Conservation (phyloP, 768 basidiomycete species). For the Lepiota venenata region DNA sequence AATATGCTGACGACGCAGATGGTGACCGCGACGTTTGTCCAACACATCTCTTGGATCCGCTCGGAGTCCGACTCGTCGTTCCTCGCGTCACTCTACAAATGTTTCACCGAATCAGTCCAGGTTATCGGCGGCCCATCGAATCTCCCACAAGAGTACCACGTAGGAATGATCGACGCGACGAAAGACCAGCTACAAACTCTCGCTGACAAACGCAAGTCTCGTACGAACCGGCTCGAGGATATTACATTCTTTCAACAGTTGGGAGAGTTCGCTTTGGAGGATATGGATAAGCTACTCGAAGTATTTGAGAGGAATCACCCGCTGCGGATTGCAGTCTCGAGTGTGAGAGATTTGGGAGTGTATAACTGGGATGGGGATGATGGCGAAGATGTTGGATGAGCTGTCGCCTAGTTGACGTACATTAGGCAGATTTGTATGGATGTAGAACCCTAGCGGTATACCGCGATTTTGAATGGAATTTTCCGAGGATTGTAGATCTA, state of each 20-base stretch:
- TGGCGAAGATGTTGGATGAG: conserved; percentile 21
- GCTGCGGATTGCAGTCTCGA: conserved; percentile 65
- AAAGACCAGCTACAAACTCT: conserved; percentile 67
- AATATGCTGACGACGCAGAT: conserved; percentile 64
- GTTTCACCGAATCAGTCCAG: conserved; percentile 57
- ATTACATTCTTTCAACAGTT: conserved; percentile 74
- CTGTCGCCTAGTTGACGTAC: too few relatives aligned
- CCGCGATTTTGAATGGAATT: too few relatives aligned
- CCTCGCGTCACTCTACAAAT: conserved; percentile 72
- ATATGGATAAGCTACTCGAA: conserved; percentile 64
- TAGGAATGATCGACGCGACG: conserved; percentile 61
- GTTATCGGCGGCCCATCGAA: conserved; percentile 53
- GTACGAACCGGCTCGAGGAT: conserved; percentile 52
- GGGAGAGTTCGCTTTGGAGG: conserved; percentile 79
- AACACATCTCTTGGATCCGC: conserved; percentile 59
- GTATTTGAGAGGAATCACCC: conserved; percentile 57
- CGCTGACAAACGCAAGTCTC: conserved; percentile 63
- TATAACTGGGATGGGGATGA: conserved; percentile 47
- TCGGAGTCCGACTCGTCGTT: conserved; percentile 75
- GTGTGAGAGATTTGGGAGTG: conserved; percentile 68
- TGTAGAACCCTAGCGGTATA: too few relatives aligned
- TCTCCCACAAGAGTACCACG: conserved; percentile 50
- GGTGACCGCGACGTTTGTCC: conserved; percentile 63
- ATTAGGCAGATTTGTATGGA: too few relatives aligned
- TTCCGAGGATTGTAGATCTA: too few relatives aligned